Base-by-base conservation (phyloP, 805 yeast species). In the Ascoidea tarda region DNA sequence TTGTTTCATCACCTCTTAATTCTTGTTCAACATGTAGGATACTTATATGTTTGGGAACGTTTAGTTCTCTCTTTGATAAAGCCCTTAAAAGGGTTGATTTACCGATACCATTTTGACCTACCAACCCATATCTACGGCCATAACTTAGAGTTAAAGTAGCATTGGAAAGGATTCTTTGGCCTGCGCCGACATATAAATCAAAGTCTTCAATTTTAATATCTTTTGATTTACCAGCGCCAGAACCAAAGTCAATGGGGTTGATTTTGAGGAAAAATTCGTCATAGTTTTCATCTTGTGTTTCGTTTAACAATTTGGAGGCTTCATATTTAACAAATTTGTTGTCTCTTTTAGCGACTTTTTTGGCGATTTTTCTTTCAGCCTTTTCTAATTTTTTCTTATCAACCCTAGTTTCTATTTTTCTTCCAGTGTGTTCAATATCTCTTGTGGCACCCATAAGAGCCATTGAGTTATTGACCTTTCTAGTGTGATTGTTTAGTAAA, bases 91-190 rank as follows among this genome's bases (percentile, higher is more conserved):
- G 71, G 0, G 99, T 93, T 48, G 98, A 90, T 68, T 93, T 93
- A 82, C 99, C 99, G 60, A 93, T 90, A 91, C 99, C 99, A 72
- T 93, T 93, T 66, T 90, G 95, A 68, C 99, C 99, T 48, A 93
- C 96, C 51, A 93, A 71, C 79, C 99, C 99, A 61, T 93, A 93
- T 66, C 98, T 80, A 67, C 86, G 88, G 52, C 99, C 99, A 65
- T 83, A 83, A 33, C 96, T 82, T 58, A 93, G 76, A 1, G 96
- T 82, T 58, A 93, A 77, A 31, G 89, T 77, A 32, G 98, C 84
- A 66, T 90, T 95, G 48, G 91, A 81, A 57, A 93, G 75, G 52
- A 93, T 91, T 69, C 99, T 80, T 68, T 86, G 84, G 57, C 97
- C 98, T 54, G 87, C 95, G 55, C 99, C 98, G 55, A 93, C 97